These are phyloP conservation scores for Gloeopeniophorella convolvens DNA, from an alignment of 768 basidiomycete species.

Conservation along the genomic window DNA sequence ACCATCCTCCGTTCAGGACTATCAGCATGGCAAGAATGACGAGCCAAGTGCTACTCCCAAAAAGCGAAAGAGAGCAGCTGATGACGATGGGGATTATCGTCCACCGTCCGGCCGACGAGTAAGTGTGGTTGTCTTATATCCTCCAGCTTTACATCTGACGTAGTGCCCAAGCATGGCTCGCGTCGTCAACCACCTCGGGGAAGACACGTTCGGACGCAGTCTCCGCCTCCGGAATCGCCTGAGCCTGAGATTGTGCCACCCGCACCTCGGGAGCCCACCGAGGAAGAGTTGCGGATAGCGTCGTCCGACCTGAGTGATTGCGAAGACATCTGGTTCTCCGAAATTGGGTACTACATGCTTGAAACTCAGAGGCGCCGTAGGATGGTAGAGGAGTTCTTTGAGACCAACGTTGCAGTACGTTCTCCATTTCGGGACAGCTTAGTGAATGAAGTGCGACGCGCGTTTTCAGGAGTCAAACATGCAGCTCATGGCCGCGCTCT, in stretches of 20 bases:
- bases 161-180: slow-evolving; percentile 22
- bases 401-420: slow-evolving; percentile 56
- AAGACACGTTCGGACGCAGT: slow-evolving; percentile 24
- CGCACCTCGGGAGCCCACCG: slow-evolving; percentile 29
- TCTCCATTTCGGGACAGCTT: background rate
- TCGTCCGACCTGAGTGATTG: slow-evolving; percentile 83
- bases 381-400: slow-evolving; percentile 70
- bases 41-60: slow-evolving; percentile 24
- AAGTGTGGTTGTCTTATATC: slow-evolving; percentile 28
- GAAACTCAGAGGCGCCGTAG: slow-evolving; percentile 69
- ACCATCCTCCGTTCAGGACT: slow-evolving; percentile 26
- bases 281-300: slow-evolving; percentile 39
- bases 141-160: background rate
- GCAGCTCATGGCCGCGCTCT: slow-evolving; percentile 50
- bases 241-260: slow-evolving; percentile 28
- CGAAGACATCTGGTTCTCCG: slow-evolving; percentile 67
- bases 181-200: slow-evolving; percentile 35
- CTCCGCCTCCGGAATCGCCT: slow-evolving; percentile 20
- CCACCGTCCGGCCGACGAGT: slow-evolving; percentile 50
- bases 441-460: slow-evolving; percentile 2
- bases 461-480: slow-evolving; percentile 59
- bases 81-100: slow-evolving; percentile 52
- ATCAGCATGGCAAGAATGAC: slow-evolving; percentile 21
- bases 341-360: slow-evolving; percentile 60
- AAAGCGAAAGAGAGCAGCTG: slow-evolving; percentile 44